Percentiles rank a stretch among this genome's conserved stretches.
Conservation (phyloP, 345 rosid genomes). For the Rhodamnia rubescens region DNA sequence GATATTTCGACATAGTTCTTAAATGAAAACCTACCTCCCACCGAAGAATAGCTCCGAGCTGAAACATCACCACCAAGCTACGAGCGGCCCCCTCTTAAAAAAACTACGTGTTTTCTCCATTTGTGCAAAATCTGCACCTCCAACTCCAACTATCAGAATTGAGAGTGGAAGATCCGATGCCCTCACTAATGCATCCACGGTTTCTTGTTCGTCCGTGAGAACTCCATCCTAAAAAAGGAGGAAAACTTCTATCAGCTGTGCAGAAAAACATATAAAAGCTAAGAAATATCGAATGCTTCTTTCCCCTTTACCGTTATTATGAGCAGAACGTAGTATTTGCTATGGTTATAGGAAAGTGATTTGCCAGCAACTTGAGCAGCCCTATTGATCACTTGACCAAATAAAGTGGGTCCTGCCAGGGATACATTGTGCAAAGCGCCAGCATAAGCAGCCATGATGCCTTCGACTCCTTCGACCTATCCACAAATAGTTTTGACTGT, state of each 20-base stretch:
- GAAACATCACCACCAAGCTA: too few relatives aligned
- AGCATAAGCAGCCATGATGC: conserved; percentile 68
- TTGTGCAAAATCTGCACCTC: conserved; percentile 63
- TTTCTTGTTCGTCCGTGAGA: conserved; percentile 62
- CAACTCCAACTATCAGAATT: conserved; percentile 72
- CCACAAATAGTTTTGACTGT: not conserved
- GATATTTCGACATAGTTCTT: not conserved
- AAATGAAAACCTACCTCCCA: conserved; percentile 34
- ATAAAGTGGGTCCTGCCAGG: conserved; percentile 92
- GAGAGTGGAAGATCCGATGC: conserved; percentile 92
- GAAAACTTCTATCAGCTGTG: not conserved
- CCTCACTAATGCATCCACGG: conserved; percentile 61
- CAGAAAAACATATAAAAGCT: not conserved
- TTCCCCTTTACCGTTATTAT: conserved; percentile 37
- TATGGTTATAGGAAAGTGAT: conserved; percentile 40
- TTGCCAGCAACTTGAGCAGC: conserved; percentile 73
- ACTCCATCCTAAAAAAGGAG: conserved; percentile 61
- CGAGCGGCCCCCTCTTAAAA: too few relatives aligned
- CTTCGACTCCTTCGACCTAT: conserved; percentile 73
- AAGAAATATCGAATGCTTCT: not conserved
- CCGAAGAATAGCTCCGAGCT: too few relatives aligned
- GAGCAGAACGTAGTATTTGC: conserved; percentile 51
- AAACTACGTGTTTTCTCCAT: too few relatives aligned
- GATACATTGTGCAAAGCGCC: conserved; percentile 73
- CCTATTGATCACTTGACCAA: conserved; percentile 67